These are phyloP conservation scores for Zasmidium cellare DNA, from an alignment of 2,329 filamentous ascomycete species.

Conservation along the genomic window DNA sequence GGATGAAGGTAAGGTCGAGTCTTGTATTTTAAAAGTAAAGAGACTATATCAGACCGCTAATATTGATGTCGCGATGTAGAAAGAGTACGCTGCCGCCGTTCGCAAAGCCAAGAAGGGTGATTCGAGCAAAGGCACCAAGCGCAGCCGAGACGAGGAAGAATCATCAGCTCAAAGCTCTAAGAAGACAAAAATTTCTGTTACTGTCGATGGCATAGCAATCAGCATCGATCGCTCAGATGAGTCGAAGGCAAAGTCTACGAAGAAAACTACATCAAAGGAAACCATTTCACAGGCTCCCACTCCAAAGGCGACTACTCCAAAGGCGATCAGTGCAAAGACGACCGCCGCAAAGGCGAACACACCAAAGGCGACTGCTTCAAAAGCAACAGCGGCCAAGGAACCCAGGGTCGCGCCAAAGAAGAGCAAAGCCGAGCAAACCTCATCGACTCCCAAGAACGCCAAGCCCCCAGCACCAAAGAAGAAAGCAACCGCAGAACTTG, in stretches of 20 bases:
- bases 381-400: neutral
- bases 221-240: slow-evolving; percentile 25
- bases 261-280: neutral
- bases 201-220: slow-evolving; percentile 25
- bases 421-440: neutral
- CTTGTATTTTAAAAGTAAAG: no score
- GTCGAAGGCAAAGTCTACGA: slow-evolving; percentile 13
- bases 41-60: no score
- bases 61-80: no score
- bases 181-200: slow-evolving; percentile 30
- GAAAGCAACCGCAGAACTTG: neutral
- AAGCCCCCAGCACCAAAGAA: neutral
- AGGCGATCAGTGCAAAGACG: slow-evolving; percentile 1
- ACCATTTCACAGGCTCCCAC: slow-evolving; percentile 2
- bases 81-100: slow-evolving; percentile 56
- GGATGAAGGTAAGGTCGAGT: slow-evolving; percentile 44
- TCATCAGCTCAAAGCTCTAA: slow-evolving; percentile 15
- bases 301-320: neutral
- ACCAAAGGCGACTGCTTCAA: neutral
- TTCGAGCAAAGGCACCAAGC: slow-evolving; percentile 19
- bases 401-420: neutral
- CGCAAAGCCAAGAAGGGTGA: slow-evolving; percentile 43
- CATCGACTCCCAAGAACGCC: neutral
- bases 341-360: neutral
- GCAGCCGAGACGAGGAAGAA: slow-evolving; percentile 25